Evolutionary conservation across 495 filamentous ascomycete species (phyloP), one percentile per base, ranked within the genome.

Genomic region (Lepraria neglecta): DNA sequence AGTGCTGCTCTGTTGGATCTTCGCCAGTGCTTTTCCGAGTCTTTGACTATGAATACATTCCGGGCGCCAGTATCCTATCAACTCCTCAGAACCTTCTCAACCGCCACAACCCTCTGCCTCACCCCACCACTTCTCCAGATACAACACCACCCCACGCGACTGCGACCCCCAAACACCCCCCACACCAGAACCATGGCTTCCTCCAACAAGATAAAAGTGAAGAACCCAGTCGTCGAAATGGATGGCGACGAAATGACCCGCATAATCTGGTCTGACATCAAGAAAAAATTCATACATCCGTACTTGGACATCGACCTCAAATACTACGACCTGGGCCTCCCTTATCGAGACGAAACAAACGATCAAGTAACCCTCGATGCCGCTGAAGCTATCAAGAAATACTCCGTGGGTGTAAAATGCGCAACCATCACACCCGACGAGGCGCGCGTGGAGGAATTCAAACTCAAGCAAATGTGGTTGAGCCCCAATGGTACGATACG

Each of bases 201-300:
- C 17, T 44, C 58, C 59, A 60, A 66, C 64, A 96, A 95, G 85
- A 97, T 97, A 80, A 90, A 94, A 80, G 92, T 97, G 72, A 87
- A 92, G 84, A 97, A 95, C 76, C 94, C 94, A 62, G 84, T 98
- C 70, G 94, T 98, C 74, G 90, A 92, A 75, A 81, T 98, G 71
- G 94, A 98, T 74, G 94, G 94, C 69, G 94, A 98, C 80, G 94
- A 98, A 84, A 98, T 98, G 94, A 98, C 94, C 62, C 82, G 94
- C 69, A 91, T 98, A 68, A 98, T 98, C 77, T 98, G 94, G 94
- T 78, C 97, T 78, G 85, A 90, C 70, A 98, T 98, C 80, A 95
- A 96, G 80, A 84, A 97, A 73, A 96, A 94, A 74, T 91, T 96
- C 79, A 96, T 96, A 74, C 79, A 84, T 77, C 91, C 91, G 47